Percentiles rank a stretch among this genome's conserved stretches.
These are phyloP conservation scores for Dendryphion nanum DNA, from an alignment of 2,329 filamentous ascomycete species.

Conservation along the genomic window DNA sequence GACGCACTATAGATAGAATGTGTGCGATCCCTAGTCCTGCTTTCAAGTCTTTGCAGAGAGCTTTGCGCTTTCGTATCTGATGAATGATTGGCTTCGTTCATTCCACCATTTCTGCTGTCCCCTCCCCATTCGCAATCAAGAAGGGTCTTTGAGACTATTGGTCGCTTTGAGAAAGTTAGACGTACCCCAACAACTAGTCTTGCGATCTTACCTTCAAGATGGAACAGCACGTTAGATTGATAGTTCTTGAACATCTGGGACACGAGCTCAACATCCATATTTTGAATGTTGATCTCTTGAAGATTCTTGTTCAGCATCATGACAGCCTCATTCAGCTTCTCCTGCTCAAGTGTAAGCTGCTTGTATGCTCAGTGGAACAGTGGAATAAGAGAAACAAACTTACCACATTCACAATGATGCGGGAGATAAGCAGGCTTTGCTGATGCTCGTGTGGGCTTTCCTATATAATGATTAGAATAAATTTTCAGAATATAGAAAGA, in stretches of 20 bases:
- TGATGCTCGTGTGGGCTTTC: constrained; percentile 98
- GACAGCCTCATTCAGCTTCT: constrained; percentile 94
- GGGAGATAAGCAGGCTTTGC: constrained; percentile 86
- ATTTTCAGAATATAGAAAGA: not conserved
- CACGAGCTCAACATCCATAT: constrained; percentile 97
- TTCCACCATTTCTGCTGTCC: no score
- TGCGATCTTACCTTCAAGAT: constrained; percentile 84
- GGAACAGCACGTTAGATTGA: constrained; percentile 95
- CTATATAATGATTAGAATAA: constrained; percentile 43
- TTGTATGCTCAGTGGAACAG: not conserved
- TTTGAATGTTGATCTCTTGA: constrained; percentile 95
- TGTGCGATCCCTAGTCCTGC: no score
- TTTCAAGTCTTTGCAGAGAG: no score
- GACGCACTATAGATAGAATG: no score
- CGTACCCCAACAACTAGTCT: no score
- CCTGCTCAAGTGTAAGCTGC: constrained; percentile 54
- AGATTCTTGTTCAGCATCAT: constrained; percentile 90
- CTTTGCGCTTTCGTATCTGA: no score
- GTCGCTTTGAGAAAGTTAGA: constrained; percentile 71
- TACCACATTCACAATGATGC: constrained; percentile 97
- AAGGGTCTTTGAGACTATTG: constrained; percentile 77
- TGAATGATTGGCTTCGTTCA: no score
- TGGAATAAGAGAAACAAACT: constrained; percentile 43
- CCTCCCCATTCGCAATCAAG: constrained; percentile 44
- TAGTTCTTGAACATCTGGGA: constrained; percentile 99